Evolutionary conservation across 2,329 filamentous ascomycete species (phyloP).

Genomic region (Beauveria sp.): DNA sequence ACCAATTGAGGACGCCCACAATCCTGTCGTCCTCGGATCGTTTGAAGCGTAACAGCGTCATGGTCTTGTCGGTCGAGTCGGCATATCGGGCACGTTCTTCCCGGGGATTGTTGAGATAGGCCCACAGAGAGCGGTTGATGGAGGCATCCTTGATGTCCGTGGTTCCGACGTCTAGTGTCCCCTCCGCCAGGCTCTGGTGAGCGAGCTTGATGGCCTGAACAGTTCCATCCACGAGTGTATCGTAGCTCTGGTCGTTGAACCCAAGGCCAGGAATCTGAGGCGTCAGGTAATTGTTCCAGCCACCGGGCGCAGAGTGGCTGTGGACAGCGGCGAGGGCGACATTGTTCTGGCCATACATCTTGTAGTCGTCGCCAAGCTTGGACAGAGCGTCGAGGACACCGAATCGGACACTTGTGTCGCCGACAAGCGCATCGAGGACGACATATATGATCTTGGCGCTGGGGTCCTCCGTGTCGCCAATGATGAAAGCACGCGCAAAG

Average conservation of each 20-base stretch:
- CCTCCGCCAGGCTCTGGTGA: conserved; percentile 49
- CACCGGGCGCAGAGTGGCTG: conserved; percentile 83
- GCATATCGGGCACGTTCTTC: conserved; percentile 65
- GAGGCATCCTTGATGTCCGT: conserved; percentile 63
- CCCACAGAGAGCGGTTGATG: conserved; percentile 80
- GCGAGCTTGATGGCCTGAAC: conserved; percentile 74
- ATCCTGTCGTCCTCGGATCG: conserved; percentile 66
- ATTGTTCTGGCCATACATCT: conserved; percentile 70
- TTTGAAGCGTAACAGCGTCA: conserved; percentile 74
- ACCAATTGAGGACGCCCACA: conserved; percentile 81
- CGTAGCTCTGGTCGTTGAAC: conserved; percentile 79
- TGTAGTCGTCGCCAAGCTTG: conserved; percentile 62
- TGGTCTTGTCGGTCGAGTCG: conserved; percentile 41
- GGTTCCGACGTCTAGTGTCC: not conserved
- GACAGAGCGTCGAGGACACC: conserved; percentile 72
- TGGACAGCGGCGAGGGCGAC: conserved; percentile 88
- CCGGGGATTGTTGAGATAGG: conserved; percentile 78
- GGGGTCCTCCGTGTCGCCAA: conserved; percentile 59
- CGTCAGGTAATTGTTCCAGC: conserved; percentile 89
- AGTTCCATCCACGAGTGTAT: conserved; percentile 80
- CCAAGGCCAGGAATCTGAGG: conserved; percentile 85
- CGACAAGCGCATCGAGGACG: conserved; percentile 78
- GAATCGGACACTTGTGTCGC: conserved; percentile 79
- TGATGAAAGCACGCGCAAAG: conserved; percentile 82
- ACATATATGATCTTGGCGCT: conserved; percentile 76